A percentile compares a stretch with the other conserved stretches of the same genome.
phyloP scores from a whole-genome alignment of 1,139 yeast species.

The Barnettozyma hawaiiensis region DNA sequence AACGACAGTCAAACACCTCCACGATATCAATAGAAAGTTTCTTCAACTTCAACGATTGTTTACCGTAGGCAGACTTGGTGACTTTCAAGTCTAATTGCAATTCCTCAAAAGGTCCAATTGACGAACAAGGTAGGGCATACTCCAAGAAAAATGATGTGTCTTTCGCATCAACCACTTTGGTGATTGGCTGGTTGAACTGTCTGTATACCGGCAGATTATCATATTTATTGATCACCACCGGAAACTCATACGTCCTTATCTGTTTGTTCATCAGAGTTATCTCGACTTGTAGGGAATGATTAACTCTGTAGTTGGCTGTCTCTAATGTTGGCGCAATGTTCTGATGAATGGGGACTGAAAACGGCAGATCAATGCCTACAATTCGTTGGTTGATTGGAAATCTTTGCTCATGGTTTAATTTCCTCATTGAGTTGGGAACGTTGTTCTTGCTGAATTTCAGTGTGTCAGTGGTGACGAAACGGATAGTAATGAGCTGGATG shows the following conservation, averaged over 20 bases:
- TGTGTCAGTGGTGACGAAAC: conserved; percentile 9
- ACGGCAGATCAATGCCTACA: conserved; percentile 54
- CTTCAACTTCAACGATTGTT: conserved; percentile 37
- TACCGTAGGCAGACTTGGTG: conserved; percentile 32
- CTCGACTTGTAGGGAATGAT: conserved; percentile 14
- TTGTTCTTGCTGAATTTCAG: conserved; percentile 40
- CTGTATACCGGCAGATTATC: conserved; percentile 51
- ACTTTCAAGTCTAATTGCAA: conserved; percentile 37
- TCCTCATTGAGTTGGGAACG: conserved; percentile 27
- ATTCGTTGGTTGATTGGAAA: conserved; percentile 31
- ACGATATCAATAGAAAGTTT: conserved; percentile 43
- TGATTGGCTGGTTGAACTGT: conserved; percentile 47
- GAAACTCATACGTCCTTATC: conserved; percentile 30
- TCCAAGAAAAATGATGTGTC: conserved; percentile 42
- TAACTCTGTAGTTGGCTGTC: conserved; percentile 26
- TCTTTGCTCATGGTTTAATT: conserved; percentile 34
- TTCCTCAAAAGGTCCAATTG: conserved; percentile 49
- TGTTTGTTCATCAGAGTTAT: conserved; percentile 12
- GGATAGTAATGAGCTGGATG: conserved; percentile 7
- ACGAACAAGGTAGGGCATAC: conserved; percentile 38
- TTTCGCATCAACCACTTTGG: conserved; percentile 34
- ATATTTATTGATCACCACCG: conserved; percentile 43
- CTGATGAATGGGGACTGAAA: conserved; percentile 52
- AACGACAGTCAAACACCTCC: conserved; percentile 40
- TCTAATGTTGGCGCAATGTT: conserved; percentile 43